A percentile compares a stretch with the other conserved stretches of the same genome.
phyloP scores from a whole-genome alignment of 2,329 filamentous ascomycete species.

The Talaromyces rugulosus region DNA sequence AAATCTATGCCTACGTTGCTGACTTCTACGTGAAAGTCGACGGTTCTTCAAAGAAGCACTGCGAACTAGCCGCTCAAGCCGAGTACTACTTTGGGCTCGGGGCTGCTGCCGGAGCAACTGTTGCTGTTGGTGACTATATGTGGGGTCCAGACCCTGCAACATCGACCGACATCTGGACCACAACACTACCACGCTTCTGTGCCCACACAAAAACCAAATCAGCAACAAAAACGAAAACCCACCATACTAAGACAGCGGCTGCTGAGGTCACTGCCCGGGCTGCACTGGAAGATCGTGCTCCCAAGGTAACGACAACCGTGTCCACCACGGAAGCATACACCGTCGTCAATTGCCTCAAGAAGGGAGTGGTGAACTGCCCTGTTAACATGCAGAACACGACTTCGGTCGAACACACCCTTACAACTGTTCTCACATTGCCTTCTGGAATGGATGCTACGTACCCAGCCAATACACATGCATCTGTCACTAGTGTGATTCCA shows the following conservation, averaged over 20 bases:
- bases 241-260: constrained; percentile 13
- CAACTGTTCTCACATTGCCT: constrained; percentile 38
- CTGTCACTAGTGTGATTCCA: constrained; percentile 29
- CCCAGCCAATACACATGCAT: constrained; percentile 27
- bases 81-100: constrained; percentile 51
- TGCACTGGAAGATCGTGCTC: constrained; percentile 15
- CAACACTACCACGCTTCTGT: constrained; percentile 45
- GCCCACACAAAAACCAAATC: constrained; percentile 22
- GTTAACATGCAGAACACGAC: constrained; percentile 46
- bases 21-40: constrained; percentile 53
- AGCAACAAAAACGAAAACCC: constrained; percentile 12
- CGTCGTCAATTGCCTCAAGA: constrained; percentile 43
- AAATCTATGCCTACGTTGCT: constrained; percentile 50
- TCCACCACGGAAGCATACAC: constrained; percentile 41
- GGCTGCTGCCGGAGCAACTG: constrained; percentile 51
- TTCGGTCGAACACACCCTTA: constrained; percentile 25
- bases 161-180: constrained; percentile 51
- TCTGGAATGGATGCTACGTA: constrained; percentile 37
- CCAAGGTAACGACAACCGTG: constrained; percentile 29
- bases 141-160: constrained; percentile 50
- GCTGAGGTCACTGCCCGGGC: constrained; percentile 17
- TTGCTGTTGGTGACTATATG: constrained; percentile 39
- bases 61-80: constrained; percentile 45
- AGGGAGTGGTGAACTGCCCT: constrained; percentile 48
- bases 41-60: constrained; percentile 29